A percentile compares a stretch with the other conserved stretches of the same genome.
These are phyloP conservation scores for Aspergillus spinulosporus DNA, from an alignment of 2,329 filamentous ascomycete species.

Conservation along the genomic window DNA sequence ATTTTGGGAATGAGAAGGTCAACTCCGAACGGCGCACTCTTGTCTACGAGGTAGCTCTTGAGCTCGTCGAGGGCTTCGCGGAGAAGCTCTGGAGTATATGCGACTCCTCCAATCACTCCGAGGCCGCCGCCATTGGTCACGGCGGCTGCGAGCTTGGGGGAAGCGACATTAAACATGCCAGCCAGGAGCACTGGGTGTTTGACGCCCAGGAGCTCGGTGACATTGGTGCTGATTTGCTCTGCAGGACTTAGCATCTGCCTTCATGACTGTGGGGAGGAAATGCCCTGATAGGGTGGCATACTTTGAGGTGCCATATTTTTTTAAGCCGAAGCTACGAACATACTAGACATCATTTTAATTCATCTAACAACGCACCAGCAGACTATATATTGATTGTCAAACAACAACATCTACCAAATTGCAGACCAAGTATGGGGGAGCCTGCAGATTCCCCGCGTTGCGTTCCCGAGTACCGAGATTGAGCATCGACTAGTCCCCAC, in stretches of 20 bases:
- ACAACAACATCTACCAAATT: no score
- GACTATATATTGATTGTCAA: no score
- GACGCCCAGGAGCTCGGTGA: slow-evolving; percentile 97
- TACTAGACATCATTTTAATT: not conserved
- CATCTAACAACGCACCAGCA: no score
- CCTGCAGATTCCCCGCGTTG: not conserved
- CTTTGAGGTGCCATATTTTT: slow-evolving; percentile 10
- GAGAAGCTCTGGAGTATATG: slow-evolving; percentile 97
- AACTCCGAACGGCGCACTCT: slow-evolving; percentile 27
- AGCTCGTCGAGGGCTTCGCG: slow-evolving; percentile 91
- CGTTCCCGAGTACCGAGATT: slow-evolving; percentile 9
- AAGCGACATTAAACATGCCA: slow-evolving; percentile 98
- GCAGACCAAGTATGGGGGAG: no score
- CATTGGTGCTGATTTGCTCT: slow-evolving; percentile 87
- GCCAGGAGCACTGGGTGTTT: slow-evolving; percentile 93
- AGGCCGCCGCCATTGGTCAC: slow-evolving; percentile 96
- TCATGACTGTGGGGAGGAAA: not conserved
- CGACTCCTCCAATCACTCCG: slow-evolving; percentile 86
- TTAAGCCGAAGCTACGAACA: not conserved
- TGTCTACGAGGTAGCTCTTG: slow-evolving; percentile 54
- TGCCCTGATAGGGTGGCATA: not conserved
- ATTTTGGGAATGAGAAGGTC: slow-evolving; percentile 82
- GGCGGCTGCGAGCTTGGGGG: slow-evolving; percentile 91
- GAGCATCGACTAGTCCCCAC: not conserved
- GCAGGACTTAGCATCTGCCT: slow-evolving; percentile 25